Conservation (phyloP, 257 asterid species). For the Fraxinus cuspidata region DNA sequence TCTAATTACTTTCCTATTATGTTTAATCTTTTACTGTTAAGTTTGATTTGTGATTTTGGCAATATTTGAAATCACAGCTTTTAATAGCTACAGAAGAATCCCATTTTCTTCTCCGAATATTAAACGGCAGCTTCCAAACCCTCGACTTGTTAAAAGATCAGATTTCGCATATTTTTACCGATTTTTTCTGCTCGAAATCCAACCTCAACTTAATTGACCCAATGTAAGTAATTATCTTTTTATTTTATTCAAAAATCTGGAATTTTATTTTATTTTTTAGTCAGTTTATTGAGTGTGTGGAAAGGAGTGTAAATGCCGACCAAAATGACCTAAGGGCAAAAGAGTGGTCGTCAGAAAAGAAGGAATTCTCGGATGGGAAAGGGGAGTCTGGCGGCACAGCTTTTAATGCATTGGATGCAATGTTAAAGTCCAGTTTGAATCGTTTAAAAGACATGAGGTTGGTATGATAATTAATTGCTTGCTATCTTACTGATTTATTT, state of each 20-base stretch:
- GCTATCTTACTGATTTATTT: background rate
- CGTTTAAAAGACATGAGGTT: conserved; percentile 79
- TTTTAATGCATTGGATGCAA: conserved; percentile 70
- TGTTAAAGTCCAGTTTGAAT: conserved; percentile 72
- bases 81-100: conserved; percentile 59
- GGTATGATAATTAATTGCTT: conserved; percentile 23
- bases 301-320: conserved; percentile 28
- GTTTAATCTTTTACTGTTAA: background rate
- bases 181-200: conserved; percentile 39
- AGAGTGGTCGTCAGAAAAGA: conserved; percentile 25
- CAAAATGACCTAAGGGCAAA: conserved; percentile 26
- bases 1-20: background rate
- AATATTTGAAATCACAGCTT: conserved; percentile 38
- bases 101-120: conserved; percentile 49
- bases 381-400: conserved; percentile 55
- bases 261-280: background rate
- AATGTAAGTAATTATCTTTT: conserved; percentile 37
- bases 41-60: background rate
- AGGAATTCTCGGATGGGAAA: conserved; percentile 45
- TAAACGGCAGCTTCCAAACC: conserved; percentile 58
- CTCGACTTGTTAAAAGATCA: conserved; percentile 58
- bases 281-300: conserved; percentile 18
- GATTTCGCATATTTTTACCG: conserved; percentile 40
- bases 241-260: background rate
- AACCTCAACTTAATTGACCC: conserved; percentile 33